A percentile compares a stretch with the other conserved stretches of the same genome.
Evolutionary conservation across 2,329 filamentous ascomycete genomes (phyloP).

Genomic region (Pleurostoma richardsiae): DNA sequence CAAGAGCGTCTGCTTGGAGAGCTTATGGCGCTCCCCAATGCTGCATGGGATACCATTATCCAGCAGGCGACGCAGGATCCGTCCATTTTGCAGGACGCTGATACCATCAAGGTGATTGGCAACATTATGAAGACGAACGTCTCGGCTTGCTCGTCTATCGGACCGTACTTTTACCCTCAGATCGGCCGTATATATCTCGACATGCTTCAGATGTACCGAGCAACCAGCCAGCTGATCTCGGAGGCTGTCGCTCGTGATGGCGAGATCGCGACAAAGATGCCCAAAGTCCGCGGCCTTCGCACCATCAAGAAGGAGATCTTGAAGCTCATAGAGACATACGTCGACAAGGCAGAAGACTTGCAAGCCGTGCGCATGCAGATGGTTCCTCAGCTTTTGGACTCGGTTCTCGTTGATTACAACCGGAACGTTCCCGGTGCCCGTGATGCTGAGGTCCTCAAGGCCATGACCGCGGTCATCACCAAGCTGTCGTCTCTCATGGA

Average conservation of each 20-base stretch:
- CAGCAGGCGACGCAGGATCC: conserved; percentile 80
- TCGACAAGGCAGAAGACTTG: conserved; percentile 94
- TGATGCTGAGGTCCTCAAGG: conserved; percentile 93
- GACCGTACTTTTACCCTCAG: conserved; percentile 95
- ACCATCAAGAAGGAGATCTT: conserved; percentile 99
- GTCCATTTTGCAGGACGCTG: conserved; percentile 79
- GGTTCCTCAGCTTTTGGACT: conserved; percentile 91
- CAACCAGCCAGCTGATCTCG: conserved; percentile 93
- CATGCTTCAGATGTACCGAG: conserved; percentile 98
- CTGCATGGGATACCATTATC: conserved; percentile 95
- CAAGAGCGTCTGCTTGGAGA: conserved; percentile 90
- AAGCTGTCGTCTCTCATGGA: conserved; percentile 96
- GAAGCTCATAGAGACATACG: conserved; percentile 96
- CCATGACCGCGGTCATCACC: conserved; percentile 95
- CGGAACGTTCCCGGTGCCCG: conserved; percentile 93
- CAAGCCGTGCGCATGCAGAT: conserved; percentile 91
- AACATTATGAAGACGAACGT: conserved; percentile 99
- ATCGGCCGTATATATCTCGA: conserved; percentile 97
- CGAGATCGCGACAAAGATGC: conserved; percentile 94
- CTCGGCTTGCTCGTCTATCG: conserved; percentile 94
- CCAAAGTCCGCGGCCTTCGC: conserved; percentile 86
- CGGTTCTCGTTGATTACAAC: conserved; percentile 93
- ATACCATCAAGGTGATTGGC: conserved; percentile 97
- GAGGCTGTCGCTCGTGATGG: conserved; percentile 84
- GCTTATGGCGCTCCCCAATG: conserved; percentile 88